Conservation (phyloP, 805 yeast species). For the Hanseniaspora singularis region DNA sequence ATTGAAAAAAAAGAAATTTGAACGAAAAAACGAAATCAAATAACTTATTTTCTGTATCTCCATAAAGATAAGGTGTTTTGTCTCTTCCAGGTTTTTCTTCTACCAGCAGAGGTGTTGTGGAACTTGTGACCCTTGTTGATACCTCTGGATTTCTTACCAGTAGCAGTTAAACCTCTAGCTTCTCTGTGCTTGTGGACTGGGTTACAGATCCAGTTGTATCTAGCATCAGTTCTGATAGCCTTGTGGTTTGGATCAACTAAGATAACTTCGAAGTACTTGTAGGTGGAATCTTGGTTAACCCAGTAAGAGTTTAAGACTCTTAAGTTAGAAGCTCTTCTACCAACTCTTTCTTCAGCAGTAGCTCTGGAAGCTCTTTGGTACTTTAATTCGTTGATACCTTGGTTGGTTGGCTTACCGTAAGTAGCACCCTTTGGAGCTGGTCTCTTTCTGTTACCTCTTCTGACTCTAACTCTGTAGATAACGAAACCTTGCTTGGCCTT, state of each 20-base stretch:
- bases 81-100: constrained; percentile 99
- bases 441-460: constrained; percentile 99
- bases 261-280: constrained; percentile 98
- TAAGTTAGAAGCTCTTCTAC: constrained; percentile 96
- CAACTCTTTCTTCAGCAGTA: constrained; percentile 99
- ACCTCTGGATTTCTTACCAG: constrained; percentile 99
- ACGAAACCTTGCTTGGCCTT: constrained; percentile 99
- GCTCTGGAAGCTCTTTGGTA: constrained; percentile 97
- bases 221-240: constrained; percentile 97
- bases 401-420: constrained; percentile 99
- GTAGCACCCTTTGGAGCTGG: constrained; percentile 99
- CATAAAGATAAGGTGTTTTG: constrained; percentile 97
- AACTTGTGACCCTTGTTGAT: constrained; percentile 99
- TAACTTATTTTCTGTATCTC: constrained; percentile 86
- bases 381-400: constrained; percentile 98
- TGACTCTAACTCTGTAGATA: constrained; percentile 96
- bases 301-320: constrained; percentile 99
- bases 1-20: background rate
- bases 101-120: constrained; percentile 97
- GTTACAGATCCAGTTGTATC: constrained; percentile 99
- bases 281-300: constrained; percentile 98
- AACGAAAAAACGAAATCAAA: background rate
- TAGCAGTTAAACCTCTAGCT: constrained; percentile 95
- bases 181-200: constrained; percentile 99
- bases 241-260: constrained; percentile 95